phyloP scores from a whole-genome alignment of 768 basidiomycete species.

The Phaeotremella fagi region DNA sequence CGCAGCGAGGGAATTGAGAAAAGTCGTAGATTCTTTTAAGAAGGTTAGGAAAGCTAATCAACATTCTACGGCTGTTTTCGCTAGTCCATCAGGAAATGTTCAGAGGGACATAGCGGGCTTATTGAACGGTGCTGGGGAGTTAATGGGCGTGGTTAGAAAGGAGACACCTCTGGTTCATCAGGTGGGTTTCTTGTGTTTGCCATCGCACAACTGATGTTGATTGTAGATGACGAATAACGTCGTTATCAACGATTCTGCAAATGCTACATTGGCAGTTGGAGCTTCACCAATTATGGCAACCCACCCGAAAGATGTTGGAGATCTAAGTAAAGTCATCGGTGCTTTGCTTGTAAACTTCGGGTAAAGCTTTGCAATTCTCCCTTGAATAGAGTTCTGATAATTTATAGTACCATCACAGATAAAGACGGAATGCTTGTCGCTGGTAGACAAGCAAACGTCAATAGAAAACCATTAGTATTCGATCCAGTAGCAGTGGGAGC shows the following conservation, averaged over 20 bases:
- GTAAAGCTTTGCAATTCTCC: slow-evolving; percentile 5
- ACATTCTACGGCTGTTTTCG: slow-evolving; percentile 47
- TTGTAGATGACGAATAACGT: slow-evolving; percentile 81
- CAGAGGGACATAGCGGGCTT: slow-evolving; percentile 12
- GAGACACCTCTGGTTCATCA: slow-evolving; percentile 75
- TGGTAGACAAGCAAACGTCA: slow-evolving; percentile 64
- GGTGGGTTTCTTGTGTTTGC: slow-evolving; percentile 23
- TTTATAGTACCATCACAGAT: slow-evolving; percentile 48
- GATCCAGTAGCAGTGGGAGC: slow-evolving; percentile 93
- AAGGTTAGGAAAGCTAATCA: slow-evolving; percentile 47
- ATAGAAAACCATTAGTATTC: slow-evolving; percentile 71
- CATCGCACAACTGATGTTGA: not conserved
- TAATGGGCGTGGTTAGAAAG: slow-evolving; percentile 57
- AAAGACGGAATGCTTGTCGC: slow-evolving; percentile 71
- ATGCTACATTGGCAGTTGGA: slow-evolving; percentile 78
- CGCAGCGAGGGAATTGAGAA: slow-evolving; percentile 50
- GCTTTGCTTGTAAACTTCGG: slow-evolving; percentile 84
- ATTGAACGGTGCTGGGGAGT: slow-evolving; percentile 50
- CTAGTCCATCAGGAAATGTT: slow-evolving; percentile 46
- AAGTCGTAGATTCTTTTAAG: slow-evolving; percentile 35
- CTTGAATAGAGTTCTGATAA: not conserved
- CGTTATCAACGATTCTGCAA: slow-evolving; percentile 82
- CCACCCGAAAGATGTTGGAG: slow-evolving; percentile 72
- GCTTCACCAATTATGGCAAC: slow-evolving; percentile 95
- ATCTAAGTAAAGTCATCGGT: slow-evolving; percentile 62